Evolutionary conservation across 2,329 filamentous ascomycete species (phyloP).

Genomic region (Hypoxylon sp.): DNA sequence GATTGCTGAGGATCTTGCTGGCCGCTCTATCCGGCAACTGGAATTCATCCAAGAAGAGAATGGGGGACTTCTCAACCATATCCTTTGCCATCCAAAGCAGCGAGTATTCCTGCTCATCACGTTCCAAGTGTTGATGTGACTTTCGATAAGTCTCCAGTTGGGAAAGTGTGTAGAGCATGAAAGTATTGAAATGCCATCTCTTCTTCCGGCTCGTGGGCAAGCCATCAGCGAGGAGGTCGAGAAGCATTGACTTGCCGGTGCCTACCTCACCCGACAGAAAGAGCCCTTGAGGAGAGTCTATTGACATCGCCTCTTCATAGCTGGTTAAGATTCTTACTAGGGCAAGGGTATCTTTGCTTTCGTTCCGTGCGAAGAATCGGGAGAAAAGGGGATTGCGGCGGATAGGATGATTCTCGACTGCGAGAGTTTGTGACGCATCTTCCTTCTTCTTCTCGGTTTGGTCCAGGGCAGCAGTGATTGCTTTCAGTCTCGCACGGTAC

Average conservation of each 20-base stretch:
- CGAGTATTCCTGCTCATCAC: conserved; percentile 69
- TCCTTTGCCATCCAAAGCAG: conserved; percentile 81
- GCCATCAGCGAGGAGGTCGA: conserved; percentile 83
- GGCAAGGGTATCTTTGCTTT: conserved; percentile 70
- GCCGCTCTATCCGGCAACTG: conserved; percentile 83
- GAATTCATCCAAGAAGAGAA: conserved; percentile 86
- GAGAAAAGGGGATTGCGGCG: conserved; percentile 70
- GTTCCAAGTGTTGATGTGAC: conserved; percentile 43
- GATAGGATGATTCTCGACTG: conserved; percentile 66
- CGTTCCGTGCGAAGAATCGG: conserved; percentile 68
- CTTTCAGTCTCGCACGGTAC: conserved; percentile 74
- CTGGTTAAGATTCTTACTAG: conserved; percentile 76
- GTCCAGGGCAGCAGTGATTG: conserved; percentile 66
- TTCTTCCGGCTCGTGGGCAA: conserved; percentile 79
- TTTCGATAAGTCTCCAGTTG: conserved; percentile 75
- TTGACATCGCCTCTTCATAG: conserved; percentile 77
- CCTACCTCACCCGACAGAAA: conserved; percentile 86
- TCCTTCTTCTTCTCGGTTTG: conserved; percentile 49
- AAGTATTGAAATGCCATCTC: conserved; percentile 87
- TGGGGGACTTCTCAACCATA: conserved; percentile 78
- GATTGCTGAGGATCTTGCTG: conserved; percentile 81
- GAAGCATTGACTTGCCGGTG: conserved; percentile 86
- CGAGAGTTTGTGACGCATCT: conserved; percentile 57
- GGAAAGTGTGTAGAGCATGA: conserved; percentile 83
- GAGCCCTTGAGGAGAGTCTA: conserved; percentile 79